Conservation (phyloP, 2,329 filamentous ascomycete species). For the Ceratocystis cubensis region DNA sequence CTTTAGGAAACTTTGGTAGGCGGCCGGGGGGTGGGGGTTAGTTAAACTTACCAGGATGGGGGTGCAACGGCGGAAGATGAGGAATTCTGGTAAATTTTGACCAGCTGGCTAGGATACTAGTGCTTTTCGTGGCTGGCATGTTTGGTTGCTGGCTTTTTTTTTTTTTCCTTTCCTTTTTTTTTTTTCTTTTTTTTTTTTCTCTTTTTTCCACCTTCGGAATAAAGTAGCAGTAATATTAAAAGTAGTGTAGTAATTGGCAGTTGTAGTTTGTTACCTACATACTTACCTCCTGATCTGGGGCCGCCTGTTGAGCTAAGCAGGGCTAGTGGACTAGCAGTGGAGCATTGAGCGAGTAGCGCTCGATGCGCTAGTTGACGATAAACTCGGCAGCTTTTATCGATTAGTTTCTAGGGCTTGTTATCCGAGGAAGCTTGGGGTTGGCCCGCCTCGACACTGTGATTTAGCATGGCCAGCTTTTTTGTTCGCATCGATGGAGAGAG, state of each 20-base stretch:
- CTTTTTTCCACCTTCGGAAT: too few relatives aligned
- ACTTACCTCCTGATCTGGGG: slow-evolving; percentile 3
- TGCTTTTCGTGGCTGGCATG: slow-evolving; percentile 14
- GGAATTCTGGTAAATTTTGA: slow-evolving; percentile 12
- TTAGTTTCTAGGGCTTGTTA: background rate
- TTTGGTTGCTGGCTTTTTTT: background rate
- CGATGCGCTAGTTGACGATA: background rate
- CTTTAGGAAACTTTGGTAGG: background rate
- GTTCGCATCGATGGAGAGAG: background rate
- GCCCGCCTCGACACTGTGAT: background rate
- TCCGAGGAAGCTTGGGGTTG: slow-evolving; percentile 3
- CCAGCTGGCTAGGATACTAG: slow-evolving; percentile 13
- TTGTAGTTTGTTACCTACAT: background rate
- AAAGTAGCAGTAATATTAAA: background rate
- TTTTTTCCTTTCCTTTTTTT: too few relatives aligned
- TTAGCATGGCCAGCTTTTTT: background rate
- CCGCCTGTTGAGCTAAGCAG: background rate
- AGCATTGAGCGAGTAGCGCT: slow-evolving; percentile 1
- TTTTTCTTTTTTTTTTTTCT: too few relatives aligned
- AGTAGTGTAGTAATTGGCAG: background rate
- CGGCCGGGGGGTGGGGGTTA: slow-evolving; percentile 6
- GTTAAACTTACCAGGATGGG: background rate
- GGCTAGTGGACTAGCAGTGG: slow-evolving; percentile 6
- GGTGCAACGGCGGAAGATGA: slow-evolving; percentile 6
- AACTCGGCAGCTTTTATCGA: background rate